Percentiles rank a stretch among this genome's conserved stretches.
phyloP scores from a whole-genome alignment of 192 early-diverging fungal species.

The Dissophora globulifera region DNA sequence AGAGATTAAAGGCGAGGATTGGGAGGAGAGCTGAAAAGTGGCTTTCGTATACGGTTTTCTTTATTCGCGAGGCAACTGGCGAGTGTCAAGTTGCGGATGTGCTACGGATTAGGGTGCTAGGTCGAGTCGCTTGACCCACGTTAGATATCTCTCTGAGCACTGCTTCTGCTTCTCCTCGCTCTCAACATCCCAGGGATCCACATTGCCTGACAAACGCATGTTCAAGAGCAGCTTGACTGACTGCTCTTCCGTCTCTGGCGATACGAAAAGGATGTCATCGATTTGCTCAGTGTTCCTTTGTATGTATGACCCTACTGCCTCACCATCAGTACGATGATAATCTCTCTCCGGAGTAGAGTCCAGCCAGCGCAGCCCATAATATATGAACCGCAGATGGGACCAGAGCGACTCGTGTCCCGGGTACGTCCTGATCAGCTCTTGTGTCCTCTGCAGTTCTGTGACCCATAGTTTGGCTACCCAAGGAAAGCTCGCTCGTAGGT shows the following conservation, averaged over 20 bases:
- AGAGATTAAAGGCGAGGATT: not conserved
- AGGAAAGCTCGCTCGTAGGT: slow-evolving; percentile 18
- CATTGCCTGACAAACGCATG: not conserved
- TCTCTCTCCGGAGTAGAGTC: slow-evolving; percentile 31
- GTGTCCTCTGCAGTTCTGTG: slow-evolving; percentile 32
- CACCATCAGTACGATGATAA: no score
- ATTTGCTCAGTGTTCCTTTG: no score
- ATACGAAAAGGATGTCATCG: slow-evolving; percentile 6
- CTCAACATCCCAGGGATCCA: not conserved
- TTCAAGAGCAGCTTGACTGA: slow-evolving; percentile 9
- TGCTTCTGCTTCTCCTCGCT: slow-evolving; percentile 6
- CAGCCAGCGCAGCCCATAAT: slow-evolving; percentile 44
- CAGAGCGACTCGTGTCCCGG: slow-evolving; percentile 65
- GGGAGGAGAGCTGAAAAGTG: not conserved
- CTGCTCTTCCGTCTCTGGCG: slow-evolving; percentile 2
- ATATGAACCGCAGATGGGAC: slow-evolving; percentile 61
- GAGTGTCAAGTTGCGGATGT: no score
- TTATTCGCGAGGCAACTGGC: no score
- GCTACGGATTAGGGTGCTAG: no score
- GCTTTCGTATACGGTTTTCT: no score
- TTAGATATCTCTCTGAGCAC: slow-evolving; percentile 9
- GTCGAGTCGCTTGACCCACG: slow-evolving; percentile 19
- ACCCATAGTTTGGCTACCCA: slow-evolving; percentile 48
- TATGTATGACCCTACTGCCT: not conserved
- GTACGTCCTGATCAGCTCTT: slow-evolving; percentile 45